Percentiles rank a stretch among this genome's conserved stretches.
These are phyloP conservation scores for Penicillium freii DNA, from an alignment of 2,329 filamentous ascomycete species.

Conservation along the genomic window DNA sequence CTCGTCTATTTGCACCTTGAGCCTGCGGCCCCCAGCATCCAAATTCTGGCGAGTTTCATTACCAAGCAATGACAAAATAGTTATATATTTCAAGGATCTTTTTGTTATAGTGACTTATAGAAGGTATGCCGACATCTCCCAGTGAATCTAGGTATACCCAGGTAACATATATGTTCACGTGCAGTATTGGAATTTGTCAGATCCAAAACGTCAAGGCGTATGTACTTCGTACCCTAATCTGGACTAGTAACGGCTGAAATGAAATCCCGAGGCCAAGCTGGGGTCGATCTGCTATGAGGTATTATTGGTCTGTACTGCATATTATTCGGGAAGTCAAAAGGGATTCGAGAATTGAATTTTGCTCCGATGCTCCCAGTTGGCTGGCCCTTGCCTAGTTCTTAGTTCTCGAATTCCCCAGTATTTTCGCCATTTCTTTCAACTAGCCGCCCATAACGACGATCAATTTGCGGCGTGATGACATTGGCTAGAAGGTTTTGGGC, in stretches of 20 bases:
- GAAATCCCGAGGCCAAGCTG: background rate
- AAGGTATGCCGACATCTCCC: background rate
- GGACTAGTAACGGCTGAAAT: background rate
- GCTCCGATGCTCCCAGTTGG: background rate
- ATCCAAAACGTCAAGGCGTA: background rate
- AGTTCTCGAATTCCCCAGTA: background rate
- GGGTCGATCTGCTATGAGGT: background rate
- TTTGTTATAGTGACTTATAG: background rate
- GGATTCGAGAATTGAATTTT: background rate
- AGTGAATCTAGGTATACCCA: background rate
- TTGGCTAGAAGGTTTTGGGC: background rate
- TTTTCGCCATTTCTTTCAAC: background rate
- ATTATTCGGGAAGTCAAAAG: background rate
- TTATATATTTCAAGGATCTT: background rate
- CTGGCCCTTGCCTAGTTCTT: background rate
- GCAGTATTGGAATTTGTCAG: background rate
- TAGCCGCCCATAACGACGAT: constrained; percentile 9
- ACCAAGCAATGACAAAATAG: background rate
- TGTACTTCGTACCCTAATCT: background rate
- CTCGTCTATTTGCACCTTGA: background rate
- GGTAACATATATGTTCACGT: background rate
- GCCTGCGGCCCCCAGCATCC: background rate
- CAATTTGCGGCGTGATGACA: background rate
- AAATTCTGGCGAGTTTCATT: background rate
- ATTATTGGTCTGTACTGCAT: constrained; percentile 1